Percentiles rank a stretch among this genome's conserved stretches.
Conservation (phyloP, 139 green algal species). For the Zygnema circumcarinatum region DNA sequence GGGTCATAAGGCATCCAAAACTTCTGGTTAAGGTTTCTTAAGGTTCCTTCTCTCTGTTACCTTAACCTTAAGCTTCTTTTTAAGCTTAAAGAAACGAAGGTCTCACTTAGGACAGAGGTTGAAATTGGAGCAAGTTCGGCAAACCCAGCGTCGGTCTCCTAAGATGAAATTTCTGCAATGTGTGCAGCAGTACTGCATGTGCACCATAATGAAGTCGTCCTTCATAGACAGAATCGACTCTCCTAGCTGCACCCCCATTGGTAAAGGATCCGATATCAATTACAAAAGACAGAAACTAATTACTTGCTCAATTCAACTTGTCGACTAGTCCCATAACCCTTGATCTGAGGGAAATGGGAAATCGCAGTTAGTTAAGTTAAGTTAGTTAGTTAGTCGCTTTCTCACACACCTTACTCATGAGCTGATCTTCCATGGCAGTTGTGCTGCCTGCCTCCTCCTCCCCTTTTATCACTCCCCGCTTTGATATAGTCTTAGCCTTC, state of each 20-base stretch:
- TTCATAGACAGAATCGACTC: slow-evolving; percentile 89
- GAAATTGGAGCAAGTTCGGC: slow-evolving; percentile 26
- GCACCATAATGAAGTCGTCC: slow-evolving; percentile 98
- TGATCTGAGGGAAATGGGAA: no score
- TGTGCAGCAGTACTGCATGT: slow-evolving; percentile 89
- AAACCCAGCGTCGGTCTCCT: slow-evolving; percentile 46
- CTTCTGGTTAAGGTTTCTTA: no score
- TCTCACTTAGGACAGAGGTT: slow-evolving; percentile 48
- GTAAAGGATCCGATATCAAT: no score
- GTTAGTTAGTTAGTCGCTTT: no score
- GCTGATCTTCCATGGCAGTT: slow-evolving; percentile 28
- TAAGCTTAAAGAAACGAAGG: no score
- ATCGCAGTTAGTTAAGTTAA: no score
- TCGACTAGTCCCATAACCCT: no score
- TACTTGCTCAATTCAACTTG: no score
- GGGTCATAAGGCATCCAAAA: no score
- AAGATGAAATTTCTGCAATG: slow-evolving; percentile 81
- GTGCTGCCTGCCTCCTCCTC: slow-evolving; percentile 1
- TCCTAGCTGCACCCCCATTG: slow-evolving; percentile 67
- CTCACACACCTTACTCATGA: slow-evolving; percentile 58
- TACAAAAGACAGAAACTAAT: not conserved
- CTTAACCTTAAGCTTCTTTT: no score
- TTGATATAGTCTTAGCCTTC: slow-evolving; percentile 58
- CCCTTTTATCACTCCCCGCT: slow-evolving; percentile 49
- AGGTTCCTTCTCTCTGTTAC: no score